A percentile compares a stretch with the other conserved stretches of the same genome.
These are phyloP conservation scores for Globisporangium yorkense DNA, from an alignment of 352 stramenopile genomes.

Conservation along the genomic window DNA sequence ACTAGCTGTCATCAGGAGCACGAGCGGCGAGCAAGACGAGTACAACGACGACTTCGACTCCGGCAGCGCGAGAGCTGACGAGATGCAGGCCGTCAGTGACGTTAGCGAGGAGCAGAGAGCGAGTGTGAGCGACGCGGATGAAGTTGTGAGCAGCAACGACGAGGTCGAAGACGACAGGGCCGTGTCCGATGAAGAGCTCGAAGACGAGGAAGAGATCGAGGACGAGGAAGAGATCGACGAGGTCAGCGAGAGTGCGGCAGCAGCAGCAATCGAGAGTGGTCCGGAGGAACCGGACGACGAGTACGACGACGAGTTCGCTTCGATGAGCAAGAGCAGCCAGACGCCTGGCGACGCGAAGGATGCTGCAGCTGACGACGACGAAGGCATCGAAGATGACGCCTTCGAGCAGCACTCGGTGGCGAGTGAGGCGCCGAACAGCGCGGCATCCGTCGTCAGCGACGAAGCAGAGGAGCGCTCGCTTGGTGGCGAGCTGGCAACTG, in stretches of 20 bases:
- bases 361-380: neutral
- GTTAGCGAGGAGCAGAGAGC: slow-evolving; percentile 4
- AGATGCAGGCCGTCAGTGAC: neutral
- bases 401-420: slow-evolving; percentile 2
- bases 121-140: neutral
- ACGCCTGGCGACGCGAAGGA: neutral
- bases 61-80: slow-evolving; percentile 12
- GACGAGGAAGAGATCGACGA: neutral
- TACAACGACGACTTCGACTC: slow-evolving; percentile 46
- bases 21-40: slow-evolving; percentile 6
- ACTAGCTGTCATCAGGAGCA: neutral
- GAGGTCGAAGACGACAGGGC: neutral
- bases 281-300: neutral
- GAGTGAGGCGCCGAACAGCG: neutral
- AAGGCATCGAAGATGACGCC: neutral
- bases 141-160: neutral
- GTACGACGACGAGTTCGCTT: slow-evolving; percentile 10
- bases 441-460: neutral
- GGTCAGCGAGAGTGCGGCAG: neutral
- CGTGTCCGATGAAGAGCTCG: slow-evolving; percentile 1
- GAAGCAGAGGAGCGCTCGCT: neutral
- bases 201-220: neutral
- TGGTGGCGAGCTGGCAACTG: neutral
- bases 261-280: neutral
- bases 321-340: neutral